Percentiles rank a stretch among this genome's conserved stretches.
Evolutionary conservation across 305 asterid genomes (phyloP).

Genomic region (Ajuga reptans): DNA sequence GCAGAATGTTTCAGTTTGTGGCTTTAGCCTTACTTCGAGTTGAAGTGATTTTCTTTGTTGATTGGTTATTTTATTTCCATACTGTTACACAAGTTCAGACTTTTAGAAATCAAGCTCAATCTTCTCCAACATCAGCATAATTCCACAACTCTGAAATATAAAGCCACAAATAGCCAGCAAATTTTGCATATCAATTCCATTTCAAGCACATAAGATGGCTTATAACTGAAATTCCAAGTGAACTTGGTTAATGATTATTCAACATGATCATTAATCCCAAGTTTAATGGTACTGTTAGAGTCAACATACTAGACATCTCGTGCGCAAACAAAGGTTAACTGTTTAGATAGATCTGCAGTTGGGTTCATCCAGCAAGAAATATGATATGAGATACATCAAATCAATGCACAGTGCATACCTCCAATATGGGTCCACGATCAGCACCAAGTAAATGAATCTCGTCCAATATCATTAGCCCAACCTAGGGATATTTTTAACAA

Average conservation of each 20-base stretch:
- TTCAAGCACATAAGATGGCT: not conserved
- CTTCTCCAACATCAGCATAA: not conserved
- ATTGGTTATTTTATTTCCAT: not conserved
- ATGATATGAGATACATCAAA: not conserved
- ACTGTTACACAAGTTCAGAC: not conserved
- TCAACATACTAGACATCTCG: not conserved
- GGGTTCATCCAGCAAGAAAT: slow-evolving; percentile 4
- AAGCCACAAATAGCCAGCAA: not conserved
- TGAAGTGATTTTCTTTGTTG: not conserved
- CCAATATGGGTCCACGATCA: slow-evolving; percentile 98
- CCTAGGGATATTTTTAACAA: slow-evolving; percentile 38
- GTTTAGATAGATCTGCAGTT: slow-evolving; percentile 6
- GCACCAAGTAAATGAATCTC: slow-evolving; percentile 99
- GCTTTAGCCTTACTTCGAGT: not conserved
- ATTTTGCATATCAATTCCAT: not conserved
- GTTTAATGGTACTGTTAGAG: slow-evolving; percentile 1
- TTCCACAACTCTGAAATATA: not conserved
- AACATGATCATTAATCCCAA: slow-evolving; percentile 1
- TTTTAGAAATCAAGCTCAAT: too few relatives aligned
- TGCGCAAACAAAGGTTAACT: slow-evolving; percentile 3
- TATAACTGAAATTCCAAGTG: not conserved
- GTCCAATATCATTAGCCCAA: slow-evolving; percentile 92
- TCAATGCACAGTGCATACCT: slow-evolving; percentile 43
- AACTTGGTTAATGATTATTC: not conserved
- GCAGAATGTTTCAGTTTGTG: not conserved